Base-by-base conservation (phyloP, 306 rosid species). In the Aeschynomene evenia region DNA sequence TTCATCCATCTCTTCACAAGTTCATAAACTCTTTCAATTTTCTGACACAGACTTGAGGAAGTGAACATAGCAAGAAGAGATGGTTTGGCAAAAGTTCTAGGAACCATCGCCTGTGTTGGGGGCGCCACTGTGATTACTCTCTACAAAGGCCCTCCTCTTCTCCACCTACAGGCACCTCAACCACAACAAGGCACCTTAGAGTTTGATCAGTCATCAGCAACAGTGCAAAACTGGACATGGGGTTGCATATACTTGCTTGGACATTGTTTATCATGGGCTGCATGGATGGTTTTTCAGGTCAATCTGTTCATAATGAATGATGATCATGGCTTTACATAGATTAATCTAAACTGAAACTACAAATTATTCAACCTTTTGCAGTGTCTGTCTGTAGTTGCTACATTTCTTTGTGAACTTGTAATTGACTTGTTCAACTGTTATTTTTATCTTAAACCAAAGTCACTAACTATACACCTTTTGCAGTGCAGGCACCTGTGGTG, bases 231-330 rank as follows among this genome's bases (percentile, higher is more conserved):
- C 49, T 82, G 91, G 89, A 84, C 79, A 26, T 80, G 77, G 87
- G 91, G 91, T 71, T 86, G 95, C 73, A 66, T 88, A 12, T 88
- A 75, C 82, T 79, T 88, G 72, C 68, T 88, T 79, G 89, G 89
- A 34, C 91, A 88, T 77, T 86, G 91, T 77, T 71, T 88, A 29
- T 77, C 89, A 23, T 88, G 95, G 95, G 91, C 95, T 76, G 87
- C 85, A 10, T 88, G 91, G 95, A 82, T 88, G 73, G 95, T 88
- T 68, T 79, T 88, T 78, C 95, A 85, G 95, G 95, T 88, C 62
- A 64, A 6, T 45, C 5, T 3, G 18, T 43, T 34, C 50, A 45
- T n/a, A 4, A n/a, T 45, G 9, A 43, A 45, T n/a, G 5, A n/a
- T 45, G 9, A 43, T 43, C 9, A 43, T 43, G 16, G 19, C 16